These are phyloP conservation scores for Trichocomaceae sp. DNA, from an alignment of 2,329 filamentous ascomycete species.

Conservation along the genomic window DNA sequence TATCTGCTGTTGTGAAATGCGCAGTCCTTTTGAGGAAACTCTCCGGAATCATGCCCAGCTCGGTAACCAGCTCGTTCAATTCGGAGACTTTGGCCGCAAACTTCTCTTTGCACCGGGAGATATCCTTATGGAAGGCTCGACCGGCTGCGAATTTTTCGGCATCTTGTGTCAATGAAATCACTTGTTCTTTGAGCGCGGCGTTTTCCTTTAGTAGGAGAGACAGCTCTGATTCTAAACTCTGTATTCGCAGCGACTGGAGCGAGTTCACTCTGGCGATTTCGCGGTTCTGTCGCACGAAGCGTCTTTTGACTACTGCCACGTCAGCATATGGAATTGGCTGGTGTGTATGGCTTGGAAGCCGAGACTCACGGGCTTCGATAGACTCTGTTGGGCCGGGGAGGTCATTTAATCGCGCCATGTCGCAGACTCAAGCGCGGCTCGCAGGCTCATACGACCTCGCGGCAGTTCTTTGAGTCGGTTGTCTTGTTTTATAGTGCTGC, in stretches of 20 bases:
- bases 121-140: constrained; percentile 40
- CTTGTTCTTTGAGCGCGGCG: constrained; percentile 52
- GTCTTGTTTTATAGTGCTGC: neutral
- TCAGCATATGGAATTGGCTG: neutral
- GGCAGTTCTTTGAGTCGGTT: neutral
- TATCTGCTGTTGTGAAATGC: constrained; percentile 14
- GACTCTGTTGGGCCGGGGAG: constrained; percentile 39
- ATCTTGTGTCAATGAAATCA: constrained; percentile 51
- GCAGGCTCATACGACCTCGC: constrained; percentile 3
- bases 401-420: constrained; percentile 47
- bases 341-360: neutral
- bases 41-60: constrained; percentile 44
- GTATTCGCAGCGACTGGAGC: constrained; percentile 57
- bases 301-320: constrained; percentile 50
- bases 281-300: constrained; percentile 60
- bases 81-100: constrained; percentile 53
- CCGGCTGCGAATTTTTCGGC: constrained; percentile 43
- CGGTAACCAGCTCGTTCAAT: constrained; percentile 48
- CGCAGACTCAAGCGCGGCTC: constrained; percentile 14
- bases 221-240: constrained; percentile 56
- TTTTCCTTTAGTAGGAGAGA: constrained; percentile 56
- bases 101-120: constrained; percentile 48
- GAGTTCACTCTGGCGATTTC: constrained; percentile 61
- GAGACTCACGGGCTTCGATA: constrained; percentile 42
- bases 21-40: constrained; percentile 20